Percentiles rank a stretch among this genome's conserved stretches.
phyloP scores from a whole-genome alignment of 2,329 filamentous ascomycete genomes.

The Penicillium griseofulvum region DNA sequence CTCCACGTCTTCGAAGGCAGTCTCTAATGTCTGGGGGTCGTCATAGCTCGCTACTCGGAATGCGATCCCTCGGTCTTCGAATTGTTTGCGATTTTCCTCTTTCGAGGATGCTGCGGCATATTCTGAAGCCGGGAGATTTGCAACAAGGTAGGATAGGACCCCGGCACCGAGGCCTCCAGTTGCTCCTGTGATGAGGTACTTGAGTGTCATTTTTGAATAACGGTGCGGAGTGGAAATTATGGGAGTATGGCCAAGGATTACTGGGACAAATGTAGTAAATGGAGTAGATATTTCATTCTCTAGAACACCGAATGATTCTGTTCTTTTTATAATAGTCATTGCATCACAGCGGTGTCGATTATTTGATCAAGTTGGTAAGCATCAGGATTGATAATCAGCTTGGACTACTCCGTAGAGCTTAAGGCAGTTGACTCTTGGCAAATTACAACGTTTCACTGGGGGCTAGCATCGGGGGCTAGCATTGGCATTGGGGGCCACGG shows the following conservation, averaged over 20 bases:
- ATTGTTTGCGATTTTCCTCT: slow-evolving; percentile 40
- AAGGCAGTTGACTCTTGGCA: not conserved
- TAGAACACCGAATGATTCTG: not conserved
- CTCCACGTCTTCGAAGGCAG: slow-evolving; percentile 52
- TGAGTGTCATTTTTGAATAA: slow-evolving; percentile 27
- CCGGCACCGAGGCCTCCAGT: slow-evolving; percentile 38
- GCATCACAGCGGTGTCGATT: not conserved
- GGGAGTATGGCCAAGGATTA: not conserved
- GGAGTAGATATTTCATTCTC: not conserved
- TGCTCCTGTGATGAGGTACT: slow-evolving; percentile 41
- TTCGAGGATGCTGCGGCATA: slow-evolving; percentile 52
- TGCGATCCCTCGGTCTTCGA: slow-evolving; percentile 46
- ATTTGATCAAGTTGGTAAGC: not conserved
- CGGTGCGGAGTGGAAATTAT: not conserved
- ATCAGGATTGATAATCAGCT: not conserved
- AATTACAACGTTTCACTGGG: not conserved
- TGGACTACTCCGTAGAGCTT: not conserved
- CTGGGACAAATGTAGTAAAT: not conserved
- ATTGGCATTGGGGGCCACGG: not conserved
- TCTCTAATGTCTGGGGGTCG: slow-evolving; percentile 45
- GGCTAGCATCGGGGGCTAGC: not conserved
- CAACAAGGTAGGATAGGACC: slow-evolving; percentile 34
- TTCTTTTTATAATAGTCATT: not conserved
- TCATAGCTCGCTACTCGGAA: slow-evolving; percentile 56
- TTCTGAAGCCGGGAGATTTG: slow-evolving; percentile 41